Evolutionary conservation across 306 rosid genomes (phyloP).

Genomic region (Malus sieversii): DNA sequence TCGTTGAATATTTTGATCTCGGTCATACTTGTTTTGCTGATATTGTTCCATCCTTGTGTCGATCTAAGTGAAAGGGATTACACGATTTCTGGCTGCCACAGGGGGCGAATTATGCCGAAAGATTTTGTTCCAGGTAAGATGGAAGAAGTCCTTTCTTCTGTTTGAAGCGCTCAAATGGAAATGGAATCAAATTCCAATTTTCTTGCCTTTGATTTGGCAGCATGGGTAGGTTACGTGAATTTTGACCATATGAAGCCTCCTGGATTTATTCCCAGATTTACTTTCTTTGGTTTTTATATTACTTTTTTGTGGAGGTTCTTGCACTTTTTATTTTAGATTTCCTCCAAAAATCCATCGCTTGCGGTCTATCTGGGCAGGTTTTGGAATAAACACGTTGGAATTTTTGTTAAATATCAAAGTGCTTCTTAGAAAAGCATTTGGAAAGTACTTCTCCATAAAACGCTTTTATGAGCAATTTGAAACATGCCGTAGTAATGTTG

Average conservation of each 20-base stretch:
- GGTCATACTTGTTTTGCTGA: not conserved
- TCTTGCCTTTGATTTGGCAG: not conserved
- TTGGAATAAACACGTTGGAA: no score
- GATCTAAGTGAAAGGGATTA: not conserved
- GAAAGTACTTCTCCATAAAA: no score
- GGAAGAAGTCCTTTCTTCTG: not conserved
- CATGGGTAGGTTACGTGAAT: not conserved
- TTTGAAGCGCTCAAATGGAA: conserved; percentile 15
- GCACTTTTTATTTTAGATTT: not conserved
- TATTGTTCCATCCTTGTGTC: not conserved
- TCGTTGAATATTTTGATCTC: no score
- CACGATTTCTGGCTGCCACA: not conserved
- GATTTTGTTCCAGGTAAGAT: conserved; percentile 23
- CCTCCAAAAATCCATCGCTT: not conserved
- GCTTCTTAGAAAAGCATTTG: no score
- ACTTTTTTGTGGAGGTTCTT: not conserved
- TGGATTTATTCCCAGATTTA: not conserved
- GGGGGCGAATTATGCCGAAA: not conserved
- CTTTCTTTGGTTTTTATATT: not conserved
- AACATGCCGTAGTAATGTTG: no score
- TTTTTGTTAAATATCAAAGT: no score
- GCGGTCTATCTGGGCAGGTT: not conserved
- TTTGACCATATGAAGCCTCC: not conserved
- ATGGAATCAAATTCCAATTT: conserved; percentile 37
- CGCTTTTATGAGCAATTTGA: no score